Conservation (phyloP, 2,329 filamentous ascomycete genomes). For the Penicillium vulpinum region DNA sequence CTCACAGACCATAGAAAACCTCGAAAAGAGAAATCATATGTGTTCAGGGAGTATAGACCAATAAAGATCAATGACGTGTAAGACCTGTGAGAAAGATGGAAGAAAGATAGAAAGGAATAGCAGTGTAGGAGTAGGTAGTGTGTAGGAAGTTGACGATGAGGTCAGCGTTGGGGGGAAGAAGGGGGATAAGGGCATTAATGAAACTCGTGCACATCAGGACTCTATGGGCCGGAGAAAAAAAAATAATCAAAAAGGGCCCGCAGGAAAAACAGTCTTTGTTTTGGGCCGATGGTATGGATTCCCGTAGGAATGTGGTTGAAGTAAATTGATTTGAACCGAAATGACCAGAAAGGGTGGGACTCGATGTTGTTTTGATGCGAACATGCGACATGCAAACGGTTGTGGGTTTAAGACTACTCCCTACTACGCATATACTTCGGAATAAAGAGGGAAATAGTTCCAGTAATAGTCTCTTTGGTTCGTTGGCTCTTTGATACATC, state of each 20-base stretch:
- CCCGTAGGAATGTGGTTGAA: conserved; percentile 22
- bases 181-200: conserved; percentile 1
- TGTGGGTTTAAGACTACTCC: not conserved
- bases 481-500: not conserved
- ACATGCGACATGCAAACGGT: no score
- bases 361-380: conserved; percentile 22
- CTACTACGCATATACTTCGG: not conserved
- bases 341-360: conserved; percentile 1
- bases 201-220: conserved; percentile 2
- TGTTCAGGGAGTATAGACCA: conserved; percentile 4
- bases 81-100: conserved; percentile 8
- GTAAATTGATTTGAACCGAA: conserved; percentile 3
- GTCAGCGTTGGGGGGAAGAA: conserved; percentile 17
- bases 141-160: conserved; percentile 24
- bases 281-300: conserved; percentile 32
- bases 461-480: not conserved
- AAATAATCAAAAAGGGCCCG: conserved; percentile 1
- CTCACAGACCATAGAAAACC: conserved; percentile 11
- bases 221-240: conserved; percentile 4
- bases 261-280: conserved; percentile 32
- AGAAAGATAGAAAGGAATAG: conserved; percentile 23
- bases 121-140: conserved; percentile 26
- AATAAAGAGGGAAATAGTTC: not conserved
- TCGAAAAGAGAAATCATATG: conserved; percentile 11
- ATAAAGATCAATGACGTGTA: conserved; percentile 8